Evolutionary conservation across 768 basidiomycete species (phyloP).

Genomic region (Termitomyces sp.): DNA sequence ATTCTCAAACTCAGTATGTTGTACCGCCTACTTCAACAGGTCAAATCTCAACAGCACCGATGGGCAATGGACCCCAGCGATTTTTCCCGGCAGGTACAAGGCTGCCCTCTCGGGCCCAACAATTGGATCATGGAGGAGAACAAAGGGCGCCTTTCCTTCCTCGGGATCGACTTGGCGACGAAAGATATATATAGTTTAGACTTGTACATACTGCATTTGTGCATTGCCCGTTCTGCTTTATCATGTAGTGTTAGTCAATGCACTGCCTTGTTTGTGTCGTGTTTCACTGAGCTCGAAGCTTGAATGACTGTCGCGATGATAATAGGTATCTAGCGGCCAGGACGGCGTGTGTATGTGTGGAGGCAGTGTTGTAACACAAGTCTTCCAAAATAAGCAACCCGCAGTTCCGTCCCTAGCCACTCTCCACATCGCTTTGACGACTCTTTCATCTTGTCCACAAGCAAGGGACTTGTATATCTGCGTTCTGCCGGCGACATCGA

Average conservation of each 20-base stretch:
- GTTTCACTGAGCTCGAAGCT: not conserved
- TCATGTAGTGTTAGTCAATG: not conserved
- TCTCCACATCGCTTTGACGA: not conserved
- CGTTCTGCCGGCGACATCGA: not conserved
- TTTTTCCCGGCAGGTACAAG: conserved; percentile 19
- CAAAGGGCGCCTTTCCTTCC: conserved; percentile 57
- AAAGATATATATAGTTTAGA: conserved; percentile 9
- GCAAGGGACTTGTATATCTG: not conserved
- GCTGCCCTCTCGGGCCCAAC: conserved; percentile 23
- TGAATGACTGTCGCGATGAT: not conserved
- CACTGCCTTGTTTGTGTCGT: not conserved
- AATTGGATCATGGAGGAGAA: conserved; percentile 22
- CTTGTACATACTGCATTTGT: not conserved
- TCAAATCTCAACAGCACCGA: conserved; percentile 13
- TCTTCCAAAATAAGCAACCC: conserved; percentile 7
- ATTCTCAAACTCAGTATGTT: conserved; percentile 10
- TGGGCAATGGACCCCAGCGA: conserved; percentile 19
- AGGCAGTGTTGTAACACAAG: conserved; percentile 6
- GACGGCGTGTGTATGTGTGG: not conserved
- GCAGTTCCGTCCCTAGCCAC: not conserved
- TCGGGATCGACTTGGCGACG: conserved; percentile 9
- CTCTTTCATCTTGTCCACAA: not conserved
- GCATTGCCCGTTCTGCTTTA: not conserved
- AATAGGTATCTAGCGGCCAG: not conserved
- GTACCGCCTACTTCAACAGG: conserved; percentile 5